Percentiles rank a stretch among this genome's conserved stretches.
Conservation (phyloP, 176 grass and related monocot genomes). For the Luzula sylvatica region DNA sequence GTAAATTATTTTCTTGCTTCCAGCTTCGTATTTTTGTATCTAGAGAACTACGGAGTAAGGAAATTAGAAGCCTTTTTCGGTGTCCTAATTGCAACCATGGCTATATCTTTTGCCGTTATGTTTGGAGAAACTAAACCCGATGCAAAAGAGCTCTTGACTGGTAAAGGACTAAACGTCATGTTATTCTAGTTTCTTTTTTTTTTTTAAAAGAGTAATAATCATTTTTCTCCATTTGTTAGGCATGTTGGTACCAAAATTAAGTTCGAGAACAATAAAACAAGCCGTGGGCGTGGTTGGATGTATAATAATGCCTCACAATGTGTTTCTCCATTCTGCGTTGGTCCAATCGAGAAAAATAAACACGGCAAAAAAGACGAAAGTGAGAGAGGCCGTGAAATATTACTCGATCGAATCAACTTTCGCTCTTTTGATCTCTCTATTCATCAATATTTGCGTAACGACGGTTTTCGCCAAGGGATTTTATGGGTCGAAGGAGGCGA, state of each 20-base stretch:
- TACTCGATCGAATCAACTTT: slow-evolving; percentile 78
- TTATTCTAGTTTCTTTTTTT: slow-evolving; percentile 1
- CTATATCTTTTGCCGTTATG: slow-evolving; percentile 74
- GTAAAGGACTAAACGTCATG: slow-evolving; percentile 35
- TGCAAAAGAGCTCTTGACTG: slow-evolving; percentile 80
- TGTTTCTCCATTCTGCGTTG: slow-evolving; percentile 82
- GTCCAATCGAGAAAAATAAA: slow-evolving; percentile 82
- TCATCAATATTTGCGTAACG: slow-evolving; percentile 87
- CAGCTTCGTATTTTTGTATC: slow-evolving; percentile 95
- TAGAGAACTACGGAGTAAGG: slow-evolving; percentile 93
- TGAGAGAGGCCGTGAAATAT: slow-evolving; percentile 80
- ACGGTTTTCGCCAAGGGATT: slow-evolving; percentile 88
- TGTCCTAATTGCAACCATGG: slow-evolving; percentile 74
- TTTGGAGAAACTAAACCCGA: slow-evolving; percentile 86
- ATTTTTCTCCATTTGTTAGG: slow-evolving; percentile 33
- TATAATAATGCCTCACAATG: slow-evolving; percentile 87
- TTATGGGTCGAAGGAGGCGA: slow-evolving; percentile 58
- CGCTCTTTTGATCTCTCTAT: slow-evolving; percentile 68
- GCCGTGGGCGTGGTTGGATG: slow-evolving; percentile 86
- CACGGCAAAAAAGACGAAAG: slow-evolving; percentile 54
- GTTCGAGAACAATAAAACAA: slow-evolving; percentile 65
- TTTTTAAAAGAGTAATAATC: background rate
- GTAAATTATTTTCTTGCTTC: slow-evolving; percentile 25
- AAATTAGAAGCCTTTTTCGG: slow-evolving; percentile 97
- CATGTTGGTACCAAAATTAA: slow-evolving; percentile 67